phyloP scores from a whole-genome alignment of 2,329 filamentous ascomycete species.

The Dryadomyces sulphureus region DNA sequence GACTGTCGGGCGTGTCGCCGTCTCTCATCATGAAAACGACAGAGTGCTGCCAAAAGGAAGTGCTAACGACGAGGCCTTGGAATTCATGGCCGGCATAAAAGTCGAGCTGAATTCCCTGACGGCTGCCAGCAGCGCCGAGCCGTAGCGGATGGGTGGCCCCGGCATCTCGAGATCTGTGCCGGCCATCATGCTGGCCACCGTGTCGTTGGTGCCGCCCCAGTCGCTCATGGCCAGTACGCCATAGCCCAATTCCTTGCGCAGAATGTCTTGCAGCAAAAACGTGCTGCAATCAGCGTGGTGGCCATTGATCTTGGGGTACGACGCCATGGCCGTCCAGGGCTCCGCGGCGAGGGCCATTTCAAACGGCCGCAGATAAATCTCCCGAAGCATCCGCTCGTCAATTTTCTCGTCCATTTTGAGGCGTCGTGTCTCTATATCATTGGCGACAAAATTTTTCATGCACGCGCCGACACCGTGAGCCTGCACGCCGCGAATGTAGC shows the following conservation, averaged over 20 bases:
- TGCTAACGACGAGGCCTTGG: conserved; percentile 5
- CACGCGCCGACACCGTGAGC: conserved; percentile 19
- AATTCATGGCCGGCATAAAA: conserved; percentile 10
- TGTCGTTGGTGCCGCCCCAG: conserved; percentile 14
- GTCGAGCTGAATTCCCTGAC: conserved; percentile 8
- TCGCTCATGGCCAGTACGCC: conserved; percentile 24
- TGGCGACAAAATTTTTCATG: conserved; percentile 25
- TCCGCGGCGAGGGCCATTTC: conserved; percentile 18
- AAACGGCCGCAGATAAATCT: conserved; percentile 24
- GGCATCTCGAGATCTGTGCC: conserved; percentile 18
- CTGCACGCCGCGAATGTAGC: conserved; percentile 22
- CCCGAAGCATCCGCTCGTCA: conserved; percentile 22
- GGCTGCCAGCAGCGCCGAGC: conserved; percentile 5
- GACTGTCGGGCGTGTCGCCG: conserved; percentile 8
- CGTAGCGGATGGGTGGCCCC: conserved; percentile 14
- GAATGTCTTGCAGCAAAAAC: conserved; percentile 19
- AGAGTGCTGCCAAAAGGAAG: conserved; percentile 10
- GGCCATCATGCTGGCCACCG: conserved; percentile 11
- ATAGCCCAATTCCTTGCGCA: conserved; percentile 24
- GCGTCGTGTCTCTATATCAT: conserved; percentile 23
- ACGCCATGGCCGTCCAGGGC: conserved; percentile 22
- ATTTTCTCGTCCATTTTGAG: conserved; percentile 21
- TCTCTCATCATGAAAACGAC: conserved; percentile 12
- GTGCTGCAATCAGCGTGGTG: conserved; percentile 22
- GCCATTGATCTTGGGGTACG: conserved; percentile 26